Evolutionary conservation across 139 green algal genomes (phyloP).

Genomic region (Diplosphaera chodatii): DNA sequence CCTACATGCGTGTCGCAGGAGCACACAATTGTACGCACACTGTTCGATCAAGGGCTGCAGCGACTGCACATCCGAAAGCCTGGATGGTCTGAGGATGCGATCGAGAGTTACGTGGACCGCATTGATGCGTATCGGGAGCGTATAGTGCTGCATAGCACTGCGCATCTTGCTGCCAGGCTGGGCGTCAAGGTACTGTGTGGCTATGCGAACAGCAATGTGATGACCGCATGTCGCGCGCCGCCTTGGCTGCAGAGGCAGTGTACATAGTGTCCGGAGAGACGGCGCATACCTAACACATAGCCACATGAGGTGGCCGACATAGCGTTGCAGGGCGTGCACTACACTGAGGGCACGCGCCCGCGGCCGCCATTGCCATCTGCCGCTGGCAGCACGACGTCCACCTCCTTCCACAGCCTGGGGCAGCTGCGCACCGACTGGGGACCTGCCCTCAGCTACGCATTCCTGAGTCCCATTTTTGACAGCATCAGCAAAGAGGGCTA

Average conservation of each 20-base stretch:
- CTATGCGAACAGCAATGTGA: background rate
- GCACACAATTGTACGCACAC: background rate
- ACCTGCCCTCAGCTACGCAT: constrained; percentile 36
- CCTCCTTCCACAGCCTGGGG: constrained; percentile 21
- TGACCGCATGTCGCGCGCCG: background rate
- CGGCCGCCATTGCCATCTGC: background rate
- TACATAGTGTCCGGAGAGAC: too few relatives aligned
- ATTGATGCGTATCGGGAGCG: background rate
- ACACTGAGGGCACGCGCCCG: constrained; percentile 9
- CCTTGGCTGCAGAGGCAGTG: background rate
- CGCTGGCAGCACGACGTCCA: constrained; percentile 11
- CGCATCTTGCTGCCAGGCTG: constrained; percentile 16
- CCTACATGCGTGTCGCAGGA: constrained; percentile 1
- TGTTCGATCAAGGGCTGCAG: constrained; percentile 16
- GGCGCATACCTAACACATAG: too few relatives aligned
- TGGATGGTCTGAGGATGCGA: background rate
- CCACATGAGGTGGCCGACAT: too few relatives aligned
- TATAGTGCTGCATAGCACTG: constrained; percentile 27
- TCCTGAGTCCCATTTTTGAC: constrained; percentile 50
- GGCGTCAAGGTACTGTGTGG: constrained; percentile 8
- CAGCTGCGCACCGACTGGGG: constrained; percentile 5
- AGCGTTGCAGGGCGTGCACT: constrained; percentile 38
- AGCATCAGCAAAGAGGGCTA: constrained; percentile 52
- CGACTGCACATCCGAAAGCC: constrained; percentile 39
- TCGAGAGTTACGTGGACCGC: constrained; percentile 12